Conservation (phyloP, 2,329 filamentous ascomycete genomes). For the Daldinia sp. region DNA sequence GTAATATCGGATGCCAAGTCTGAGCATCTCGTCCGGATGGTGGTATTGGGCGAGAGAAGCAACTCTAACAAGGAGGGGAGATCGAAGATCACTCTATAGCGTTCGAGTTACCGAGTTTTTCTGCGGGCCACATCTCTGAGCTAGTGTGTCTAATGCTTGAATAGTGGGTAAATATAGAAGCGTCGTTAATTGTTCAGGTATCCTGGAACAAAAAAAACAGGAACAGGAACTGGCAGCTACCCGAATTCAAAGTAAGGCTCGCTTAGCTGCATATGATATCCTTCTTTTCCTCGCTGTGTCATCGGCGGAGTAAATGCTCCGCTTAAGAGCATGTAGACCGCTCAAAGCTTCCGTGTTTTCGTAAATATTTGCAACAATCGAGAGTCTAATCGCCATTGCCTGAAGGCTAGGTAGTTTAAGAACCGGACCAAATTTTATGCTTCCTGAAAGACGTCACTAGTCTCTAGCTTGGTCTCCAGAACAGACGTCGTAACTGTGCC, state of each 20-base stretch:
- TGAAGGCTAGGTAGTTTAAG: neutral
- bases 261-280: slow-evolving; percentile 1
- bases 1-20: slow-evolving; percentile 6
- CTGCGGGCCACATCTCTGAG: slow-evolving; percentile 14
- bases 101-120: slow-evolving; percentile 15
- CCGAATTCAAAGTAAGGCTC: slow-evolving; percentile 6
- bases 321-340: slow-evolving; percentile 11
- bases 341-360: slow-evolving; percentile 14
- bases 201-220: slow-evolving; percentile 1
- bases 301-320: slow-evolving; percentile 33
- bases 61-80: neutral
- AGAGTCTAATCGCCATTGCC: slow-evolving; percentile 21
- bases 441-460: slow-evolving; percentile 25
- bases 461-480: neutral
- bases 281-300: neutral
- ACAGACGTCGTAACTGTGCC: slow-evolving; percentile 14
- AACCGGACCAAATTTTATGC: neutral
- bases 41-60: slow-evolving; percentile 9
- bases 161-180: slow-evolving; percentile 26
- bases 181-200: neutral
- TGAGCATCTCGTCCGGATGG: slow-evolving; percentile 5
- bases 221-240: slow-evolving; percentile 14
- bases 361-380: slow-evolving; percentile 21
- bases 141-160: slow-evolving; percentile 5
- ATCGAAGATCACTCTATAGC: slow-evolving; percentile 34